Evolutionary conservation across 2,329 filamentous ascomycete genomes (phyloP).

Genomic region (Pseudocercospora macadamiae): DNA sequence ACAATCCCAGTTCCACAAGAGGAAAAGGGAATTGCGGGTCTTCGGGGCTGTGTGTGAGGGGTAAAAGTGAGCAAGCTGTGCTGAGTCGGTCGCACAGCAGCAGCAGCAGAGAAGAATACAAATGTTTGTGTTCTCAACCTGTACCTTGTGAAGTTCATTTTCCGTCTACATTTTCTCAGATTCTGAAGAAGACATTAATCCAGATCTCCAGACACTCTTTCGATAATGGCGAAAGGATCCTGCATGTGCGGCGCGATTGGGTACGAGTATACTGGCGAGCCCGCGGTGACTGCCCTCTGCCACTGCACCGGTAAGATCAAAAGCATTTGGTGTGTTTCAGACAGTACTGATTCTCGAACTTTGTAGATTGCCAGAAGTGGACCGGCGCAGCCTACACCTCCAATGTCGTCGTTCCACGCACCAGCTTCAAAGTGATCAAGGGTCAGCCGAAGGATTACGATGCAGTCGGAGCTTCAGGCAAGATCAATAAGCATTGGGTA

Average conservation of each 20-base stretch:
- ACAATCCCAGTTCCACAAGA: not conserved
- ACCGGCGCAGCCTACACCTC: conserved; percentile 59
- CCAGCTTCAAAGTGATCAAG: conserved; percentile 54
- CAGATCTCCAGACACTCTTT: not conserved
- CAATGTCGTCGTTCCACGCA: conserved; percentile 55
- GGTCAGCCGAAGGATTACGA: conserved; percentile 55
- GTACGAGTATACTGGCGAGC: conserved; percentile 37
- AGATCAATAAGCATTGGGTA: conserved; percentile 57
- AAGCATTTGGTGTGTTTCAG: too few species aligned
- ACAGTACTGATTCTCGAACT: too few species aligned
- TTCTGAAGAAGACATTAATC: not conserved
- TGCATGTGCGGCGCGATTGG: conserved; percentile 36
- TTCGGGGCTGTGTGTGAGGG: not conserved
- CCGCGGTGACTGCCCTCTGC: conserved; percentile 50
- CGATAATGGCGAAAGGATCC: conserved; percentile 33
- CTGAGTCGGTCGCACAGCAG: not conserved
- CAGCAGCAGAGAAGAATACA: not conserved
- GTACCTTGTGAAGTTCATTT: not conserved
- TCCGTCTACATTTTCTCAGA: not conserved
- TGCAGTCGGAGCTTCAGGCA: conserved; percentile 53
- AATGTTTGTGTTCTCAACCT: not conserved
- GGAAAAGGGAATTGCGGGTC: not conserved
- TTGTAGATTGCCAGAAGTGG: conserved; percentile 61
- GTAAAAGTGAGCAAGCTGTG: not conserved
- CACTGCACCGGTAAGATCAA: too few species aligned